A percentile compares a stretch with the other conserved stretches of the same genome.
phyloP scores from a whole-genome alignment of 257 asterid genomes.

The Henckelia pumila region DNA sequence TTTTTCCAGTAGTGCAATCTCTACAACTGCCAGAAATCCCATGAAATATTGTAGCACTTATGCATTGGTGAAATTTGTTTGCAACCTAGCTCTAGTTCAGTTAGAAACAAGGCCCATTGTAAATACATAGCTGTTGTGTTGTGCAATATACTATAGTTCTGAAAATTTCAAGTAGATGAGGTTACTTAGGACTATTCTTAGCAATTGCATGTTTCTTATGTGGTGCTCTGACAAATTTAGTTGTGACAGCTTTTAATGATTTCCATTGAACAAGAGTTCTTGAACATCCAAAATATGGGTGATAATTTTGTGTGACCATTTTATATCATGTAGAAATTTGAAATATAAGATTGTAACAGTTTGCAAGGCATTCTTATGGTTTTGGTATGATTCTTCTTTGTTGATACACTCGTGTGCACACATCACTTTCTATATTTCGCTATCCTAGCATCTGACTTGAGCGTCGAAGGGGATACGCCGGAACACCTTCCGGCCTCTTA shows the following conservation, averaged over 20 bases:
- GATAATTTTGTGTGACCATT: background rate
- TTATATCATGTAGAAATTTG: background rate
- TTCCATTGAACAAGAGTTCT: background rate
- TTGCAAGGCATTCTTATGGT: background rate
- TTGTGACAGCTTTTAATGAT: background rate
- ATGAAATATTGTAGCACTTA: slow-evolving; percentile 34
- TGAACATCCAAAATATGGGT: background rate
- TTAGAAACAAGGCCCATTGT: slow-evolving; percentile 12
- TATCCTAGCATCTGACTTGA: no score
- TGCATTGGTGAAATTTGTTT: slow-evolving; percentile 29
- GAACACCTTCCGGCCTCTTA: no score
- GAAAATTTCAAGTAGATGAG: slow-evolving; percentile 9
- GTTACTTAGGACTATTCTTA: background rate
- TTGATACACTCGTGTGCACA: no score
- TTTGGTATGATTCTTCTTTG: background rate
- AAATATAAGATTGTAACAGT: background rate
- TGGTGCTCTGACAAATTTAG: background rate
- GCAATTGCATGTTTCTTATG: background rate
- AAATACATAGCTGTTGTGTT: slow-evolving; percentile 27
- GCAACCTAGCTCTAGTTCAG: slow-evolving; percentile 15
- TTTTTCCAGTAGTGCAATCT: slow-evolving; percentile 35
- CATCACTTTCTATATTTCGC: no score
- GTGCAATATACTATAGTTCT: slow-evolving; percentile 7
- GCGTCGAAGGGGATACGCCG: no score
- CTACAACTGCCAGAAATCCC: slow-evolving; percentile 6